Percentiles rank a stretch among this genome's conserved stretches.
phyloP scores from a whole-genome alignment of 2,329 filamentous ascomycete genomes.

The Colletotrichum cuscutae region DNA sequence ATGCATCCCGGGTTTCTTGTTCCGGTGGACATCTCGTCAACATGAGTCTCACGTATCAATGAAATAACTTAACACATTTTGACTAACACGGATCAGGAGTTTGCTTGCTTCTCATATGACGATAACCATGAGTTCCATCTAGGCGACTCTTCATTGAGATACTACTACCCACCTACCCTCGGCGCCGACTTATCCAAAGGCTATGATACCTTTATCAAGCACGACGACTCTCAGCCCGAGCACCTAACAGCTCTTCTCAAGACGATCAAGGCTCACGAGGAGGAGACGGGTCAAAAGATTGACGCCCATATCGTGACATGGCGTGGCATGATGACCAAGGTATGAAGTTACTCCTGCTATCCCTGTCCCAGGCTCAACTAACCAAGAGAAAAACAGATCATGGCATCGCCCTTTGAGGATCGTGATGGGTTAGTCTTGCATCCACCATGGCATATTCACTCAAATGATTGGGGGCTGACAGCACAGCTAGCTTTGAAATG shows the following conservation, averaged over 20 bases:
- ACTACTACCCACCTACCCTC: conserved; percentile 84
- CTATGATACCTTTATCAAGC: conserved; percentile 83
- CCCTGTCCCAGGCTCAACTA: neutral
- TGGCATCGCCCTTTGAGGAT: conserved; percentile 84
- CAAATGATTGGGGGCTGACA: neutral
- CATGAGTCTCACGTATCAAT: neutral
- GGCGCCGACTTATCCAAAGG: conserved; percentile 81
- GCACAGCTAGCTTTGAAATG: conserved; percentile 83
- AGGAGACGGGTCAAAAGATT: conserved; percentile 71
- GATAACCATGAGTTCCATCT: conserved; percentile 80
- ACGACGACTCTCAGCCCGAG: conserved; percentile 85
- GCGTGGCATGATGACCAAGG: conserved; percentile 99
- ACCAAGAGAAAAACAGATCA: conserved; percentile 71
- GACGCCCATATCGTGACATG: conserved; percentile 89
- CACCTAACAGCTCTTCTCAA: conserved; percentile 87
- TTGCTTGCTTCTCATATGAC: conserved; percentile 94
- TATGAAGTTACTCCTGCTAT: conserved; percentile 46
- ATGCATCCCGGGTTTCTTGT: neutral
- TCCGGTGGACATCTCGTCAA: neutral
- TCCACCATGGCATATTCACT: neutral
- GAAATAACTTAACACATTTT: neutral
- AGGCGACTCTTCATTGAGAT: conserved; percentile 83
- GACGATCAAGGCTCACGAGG: conserved; percentile 79
- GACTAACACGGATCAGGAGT: conserved; percentile 68
- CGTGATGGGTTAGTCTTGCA: conserved; percentile 73